Percentiles rank a stretch among this genome's conserved stretches.
Conservation (phyloP, 176 grass and related monocot genomes). For the Rhynchospora tenuis region DNA sequence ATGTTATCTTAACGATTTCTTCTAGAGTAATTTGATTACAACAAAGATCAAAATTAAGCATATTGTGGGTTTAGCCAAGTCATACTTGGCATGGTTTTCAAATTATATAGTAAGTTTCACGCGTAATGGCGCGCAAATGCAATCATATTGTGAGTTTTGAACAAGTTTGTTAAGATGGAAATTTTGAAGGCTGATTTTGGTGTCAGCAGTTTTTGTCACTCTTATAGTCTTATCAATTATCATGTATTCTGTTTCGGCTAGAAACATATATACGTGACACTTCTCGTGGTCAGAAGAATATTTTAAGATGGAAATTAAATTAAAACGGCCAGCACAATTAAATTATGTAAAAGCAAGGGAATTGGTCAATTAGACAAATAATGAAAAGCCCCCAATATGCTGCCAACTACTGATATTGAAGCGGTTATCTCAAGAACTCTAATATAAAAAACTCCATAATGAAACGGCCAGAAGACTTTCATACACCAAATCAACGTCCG, state of each 20-base stretch:
- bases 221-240: too few species aligned
- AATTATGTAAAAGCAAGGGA: not conserved
- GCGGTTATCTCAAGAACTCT: not conserved
- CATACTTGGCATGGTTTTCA: not conserved
- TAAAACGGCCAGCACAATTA: not conserved
- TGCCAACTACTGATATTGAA: not conserved
- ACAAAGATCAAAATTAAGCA: not conserved
- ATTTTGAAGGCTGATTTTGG: too few species aligned
- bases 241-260: too few species aligned
- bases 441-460: not conserved
- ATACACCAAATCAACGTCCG: not conserved
- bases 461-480: not conserved
- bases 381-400: not conserved
- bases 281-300: too few species aligned
- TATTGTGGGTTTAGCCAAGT: not conserved
- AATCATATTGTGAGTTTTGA: too few species aligned
- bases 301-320: not conserved
- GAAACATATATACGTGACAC: too few species aligned
- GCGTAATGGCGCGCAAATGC: not conserved
- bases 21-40: not conserved
- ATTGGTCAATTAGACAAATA: not conserved
- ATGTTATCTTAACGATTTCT: not conserved
- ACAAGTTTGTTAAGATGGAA: too few species aligned
- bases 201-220: too few species aligned
- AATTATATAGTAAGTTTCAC: not conserved